Percentiles rank a stretch among this genome's conserved stretches.
Conservation (phyloP, 2,329 filamentous ascomycete species). For the Pestalotiopsis sp. region DNA sequence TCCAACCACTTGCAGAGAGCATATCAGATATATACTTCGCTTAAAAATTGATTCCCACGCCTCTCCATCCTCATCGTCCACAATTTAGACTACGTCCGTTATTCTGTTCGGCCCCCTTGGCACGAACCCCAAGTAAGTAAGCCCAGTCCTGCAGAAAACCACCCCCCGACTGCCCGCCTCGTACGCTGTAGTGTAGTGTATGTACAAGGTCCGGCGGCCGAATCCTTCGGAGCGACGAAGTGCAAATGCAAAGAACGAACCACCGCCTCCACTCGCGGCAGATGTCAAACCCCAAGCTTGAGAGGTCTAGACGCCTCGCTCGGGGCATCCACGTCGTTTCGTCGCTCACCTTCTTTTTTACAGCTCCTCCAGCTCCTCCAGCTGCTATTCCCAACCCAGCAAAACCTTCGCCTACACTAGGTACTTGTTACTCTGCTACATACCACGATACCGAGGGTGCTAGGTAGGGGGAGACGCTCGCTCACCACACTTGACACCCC, state of each 20-base stretch:
- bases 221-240: not conserved
- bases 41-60: too few relatives aligned
- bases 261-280: not conserved
- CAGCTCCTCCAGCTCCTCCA: not conserved
- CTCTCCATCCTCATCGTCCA: too few relatives aligned
- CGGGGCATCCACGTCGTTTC: not conserved
- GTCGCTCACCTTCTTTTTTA: not conserved
- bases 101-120: too few relatives aligned
- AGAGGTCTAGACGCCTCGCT: not conserved
- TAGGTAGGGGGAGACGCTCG: not conserved
- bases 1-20: too few relatives aligned
- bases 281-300: not conserved
- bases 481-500: not conserved
- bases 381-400: not conserved
- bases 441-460: not conserved
- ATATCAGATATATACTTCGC: too few relatives aligned
- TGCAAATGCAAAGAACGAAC: not conserved
- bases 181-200: not conserved
- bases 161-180: not conserved
- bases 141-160: not conserved
- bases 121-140: not conserved
- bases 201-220: not conserved
- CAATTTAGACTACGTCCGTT: too few relatives aligned
- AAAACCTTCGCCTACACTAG: not conserved
- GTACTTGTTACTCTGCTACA: not conserved